Evolutionary conservation across 192 early-diverging fungal species (phyloP).

Genomic region (Coemansia reversa): DNA sequence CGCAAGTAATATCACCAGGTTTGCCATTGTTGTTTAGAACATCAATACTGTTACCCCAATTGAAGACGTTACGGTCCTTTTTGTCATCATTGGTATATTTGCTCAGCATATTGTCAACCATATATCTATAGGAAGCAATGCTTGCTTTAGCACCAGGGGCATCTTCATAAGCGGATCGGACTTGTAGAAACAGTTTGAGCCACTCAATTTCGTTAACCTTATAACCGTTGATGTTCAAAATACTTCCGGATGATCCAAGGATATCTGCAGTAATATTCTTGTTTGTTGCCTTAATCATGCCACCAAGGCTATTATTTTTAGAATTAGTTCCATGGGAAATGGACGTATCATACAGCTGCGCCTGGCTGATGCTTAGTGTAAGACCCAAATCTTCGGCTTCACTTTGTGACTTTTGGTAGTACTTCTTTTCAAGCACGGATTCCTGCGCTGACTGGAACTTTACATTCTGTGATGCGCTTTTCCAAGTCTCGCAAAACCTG

Average conservation of each 20-base stretch:
- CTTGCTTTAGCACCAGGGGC: conserved; percentile 9
- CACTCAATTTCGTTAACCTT: conserved; percentile 34
- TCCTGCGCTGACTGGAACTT: conserved; percentile 18
- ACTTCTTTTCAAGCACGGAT: conserved; percentile 10
- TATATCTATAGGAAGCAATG: conserved; percentile 15
- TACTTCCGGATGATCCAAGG: conserved; percentile 10
- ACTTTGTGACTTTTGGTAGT: conserved; percentile 9
- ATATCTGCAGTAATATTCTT: conserved; percentile 16
- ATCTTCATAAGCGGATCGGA: neutral
- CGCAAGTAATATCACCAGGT: conserved; percentile 9
- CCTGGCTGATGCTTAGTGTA: conserved; percentile 28
- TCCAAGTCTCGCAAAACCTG: conserved; percentile 49
- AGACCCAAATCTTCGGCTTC: conserved; percentile 35
- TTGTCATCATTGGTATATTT: conserved; percentile 1
- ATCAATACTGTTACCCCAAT: conserved; percentile 7
- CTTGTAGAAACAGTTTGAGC: conserved; percentile 37
- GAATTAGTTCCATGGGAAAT: conserved; percentile 40
- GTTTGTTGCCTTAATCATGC: conserved; percentile 26
- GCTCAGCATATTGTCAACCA: conserved; percentile 8
- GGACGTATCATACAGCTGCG: conserved; percentile 53
- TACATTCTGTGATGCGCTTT: conserved; percentile 3
- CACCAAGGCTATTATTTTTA: conserved; percentile 20
- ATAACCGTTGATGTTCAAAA: conserved; percentile 20
- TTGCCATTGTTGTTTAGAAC: conserved; percentile 8
- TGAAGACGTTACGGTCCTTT: conserved; percentile 5